phyloP scores from a whole-genome alignment of 1,284 basidiomycete genomes.

The Marasmius oreades region DNA sequence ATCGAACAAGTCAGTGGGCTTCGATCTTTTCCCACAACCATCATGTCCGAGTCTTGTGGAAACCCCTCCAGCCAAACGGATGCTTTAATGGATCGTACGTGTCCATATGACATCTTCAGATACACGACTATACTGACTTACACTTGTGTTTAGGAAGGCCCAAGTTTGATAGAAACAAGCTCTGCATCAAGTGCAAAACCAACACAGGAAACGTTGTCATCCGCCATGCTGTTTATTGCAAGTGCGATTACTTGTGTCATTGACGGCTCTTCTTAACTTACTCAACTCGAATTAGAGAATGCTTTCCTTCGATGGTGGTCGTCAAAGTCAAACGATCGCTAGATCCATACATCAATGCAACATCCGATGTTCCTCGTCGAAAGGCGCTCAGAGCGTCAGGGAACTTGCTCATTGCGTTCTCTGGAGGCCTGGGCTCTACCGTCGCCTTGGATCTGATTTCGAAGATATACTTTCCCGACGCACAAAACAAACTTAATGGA shows the following conservation, averaged over 20 bases:
- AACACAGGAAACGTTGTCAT: conserved; percentile 65
- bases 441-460: conserved; percentile 68
- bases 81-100: conserved; percentile 62
- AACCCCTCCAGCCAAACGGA: conserved; percentile 56
- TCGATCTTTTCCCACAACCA: background rate
- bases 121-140: background rate
- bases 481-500: conserved; percentile 22
- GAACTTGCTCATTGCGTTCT: conserved; percentile 63
- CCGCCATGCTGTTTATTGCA: conserved; percentile 80
- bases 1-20: too few species aligned
- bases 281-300: conserved; percentile 42
- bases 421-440: conserved; percentile 72
- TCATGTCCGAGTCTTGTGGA: conserved; percentile 43
- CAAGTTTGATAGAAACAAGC: conserved; percentile 61
- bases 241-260: conserved; percentile 40
- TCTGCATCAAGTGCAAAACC: conserved; percentile 70
- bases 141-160: conserved; percentile 42
- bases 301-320: conserved; percentile 60
- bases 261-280: background rate
- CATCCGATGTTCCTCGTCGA: conserved; percentile 43
- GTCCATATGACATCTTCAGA: background rate
- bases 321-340: conserved; percentile 63
- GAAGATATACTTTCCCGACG: conserved; percentile 52
- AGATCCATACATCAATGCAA: conserved; percentile 59
- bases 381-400: conserved; percentile 62